Percentiles rank a stretch among this genome's conserved stretches.
Conservation (phyloP, 2,329 filamentous ascomycete species). For the Paracamarosporium sp. region DNA sequence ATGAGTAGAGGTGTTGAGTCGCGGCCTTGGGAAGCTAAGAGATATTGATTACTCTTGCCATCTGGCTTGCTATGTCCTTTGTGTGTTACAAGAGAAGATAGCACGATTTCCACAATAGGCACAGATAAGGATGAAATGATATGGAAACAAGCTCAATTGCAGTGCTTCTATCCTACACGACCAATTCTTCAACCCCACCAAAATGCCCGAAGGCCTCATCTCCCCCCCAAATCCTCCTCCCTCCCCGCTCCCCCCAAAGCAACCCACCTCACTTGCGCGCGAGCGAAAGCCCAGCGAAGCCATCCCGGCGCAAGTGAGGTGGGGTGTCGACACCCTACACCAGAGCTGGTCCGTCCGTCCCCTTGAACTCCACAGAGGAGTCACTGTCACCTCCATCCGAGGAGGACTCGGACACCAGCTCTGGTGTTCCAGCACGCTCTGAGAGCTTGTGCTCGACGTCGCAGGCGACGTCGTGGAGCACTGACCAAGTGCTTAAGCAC, state of each 20-base stretch:
- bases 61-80: no score
- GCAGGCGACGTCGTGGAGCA: not conserved
- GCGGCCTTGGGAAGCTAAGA: no score
- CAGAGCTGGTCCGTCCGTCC: not conserved
- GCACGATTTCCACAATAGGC: no score
- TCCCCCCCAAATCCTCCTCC: not conserved
- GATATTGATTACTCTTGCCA: no score
- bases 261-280: not conserved
- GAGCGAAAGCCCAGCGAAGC: not conserved
- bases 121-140: no score
- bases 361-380: not conserved
- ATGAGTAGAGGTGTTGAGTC: no score
- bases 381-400: not conserved
- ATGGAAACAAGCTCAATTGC: not conserved
- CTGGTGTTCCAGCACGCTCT: not conserved
- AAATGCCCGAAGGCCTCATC: not conserved
- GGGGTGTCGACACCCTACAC: not conserved
- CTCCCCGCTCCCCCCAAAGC: not conserved
- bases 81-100: no score
- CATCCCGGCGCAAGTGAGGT: not conserved
- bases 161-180: not conserved
- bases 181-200: not conserved
- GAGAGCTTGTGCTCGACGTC: not conserved
- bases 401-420: not conserved
- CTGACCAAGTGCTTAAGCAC: not conserved